Percentiles rank a stretch among this genome's conserved stretches.
phyloP scores from a whole-genome alignment of 2,329 filamentous ascomycete species.

The Coleophoma eucalyptorum region DNA sequence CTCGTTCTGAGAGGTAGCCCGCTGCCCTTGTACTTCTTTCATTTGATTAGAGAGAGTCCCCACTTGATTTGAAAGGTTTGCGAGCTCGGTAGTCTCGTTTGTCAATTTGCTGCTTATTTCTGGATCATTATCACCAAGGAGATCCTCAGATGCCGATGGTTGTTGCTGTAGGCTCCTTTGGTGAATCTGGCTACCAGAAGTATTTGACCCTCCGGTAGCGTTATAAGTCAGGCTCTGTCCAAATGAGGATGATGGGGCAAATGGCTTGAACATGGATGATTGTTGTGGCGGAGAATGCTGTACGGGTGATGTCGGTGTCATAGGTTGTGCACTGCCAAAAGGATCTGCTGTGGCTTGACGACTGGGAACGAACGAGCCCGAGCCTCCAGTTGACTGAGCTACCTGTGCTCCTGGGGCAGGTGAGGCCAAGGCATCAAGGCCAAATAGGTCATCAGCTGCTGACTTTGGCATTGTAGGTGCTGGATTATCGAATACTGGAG shows the following conservation, averaged over 20 bases:
- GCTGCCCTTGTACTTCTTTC: constrained; percentile 85
- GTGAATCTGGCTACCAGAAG: constrained; percentile 25
- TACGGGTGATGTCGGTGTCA: constrained; percentile 22
- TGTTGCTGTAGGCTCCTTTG: constrained; percentile 35
- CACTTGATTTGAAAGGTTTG: constrained; percentile 94
- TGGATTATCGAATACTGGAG: constrained; percentile 37
- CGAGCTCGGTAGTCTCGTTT: constrained; percentile 85
- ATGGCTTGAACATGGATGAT: constrained; percentile 70
- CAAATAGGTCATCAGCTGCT: constrained; percentile 90
- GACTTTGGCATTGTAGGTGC: constrained; percentile 60
- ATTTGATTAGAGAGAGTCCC: constrained; percentile 88
- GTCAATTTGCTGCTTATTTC: constrained; percentile 86
- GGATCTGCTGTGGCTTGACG: constrained; percentile 27
- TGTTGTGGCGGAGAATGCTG: constrained; percentile 16
- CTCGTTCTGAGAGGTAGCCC: constrained; percentile 74
- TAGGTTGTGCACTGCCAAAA: constrained; percentile 33
- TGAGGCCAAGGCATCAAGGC: constrained; percentile 70
- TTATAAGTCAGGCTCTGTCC: constrained; percentile 78
- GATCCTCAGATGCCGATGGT: constrained; percentile 65
- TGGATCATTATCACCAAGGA: constrained; percentile 86
- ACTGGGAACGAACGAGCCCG: constrained; percentile 48
- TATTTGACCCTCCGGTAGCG: constrained; percentile 56
- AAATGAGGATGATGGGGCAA: constrained; percentile 88
- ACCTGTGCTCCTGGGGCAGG: constrained; percentile 48
- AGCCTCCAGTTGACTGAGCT: constrained; percentile 71